Evolutionary conservation across 108 stramenopile genomes (phyloP), one percentile per base, ranked within the genome.

Genomic region (Nannochloropsis salina): DNA sequence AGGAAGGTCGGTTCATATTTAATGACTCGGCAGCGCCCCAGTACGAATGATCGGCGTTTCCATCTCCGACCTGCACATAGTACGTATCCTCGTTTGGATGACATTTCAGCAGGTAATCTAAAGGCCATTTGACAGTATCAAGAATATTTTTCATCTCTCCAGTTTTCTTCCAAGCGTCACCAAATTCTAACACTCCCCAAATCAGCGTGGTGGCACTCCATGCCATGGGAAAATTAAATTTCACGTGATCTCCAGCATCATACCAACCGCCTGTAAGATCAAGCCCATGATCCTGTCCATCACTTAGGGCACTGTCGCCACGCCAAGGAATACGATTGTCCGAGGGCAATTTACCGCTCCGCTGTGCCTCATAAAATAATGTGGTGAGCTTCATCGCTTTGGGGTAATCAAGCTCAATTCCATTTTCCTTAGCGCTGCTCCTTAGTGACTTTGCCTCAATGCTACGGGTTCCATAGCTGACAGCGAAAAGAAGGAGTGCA

Each of bases 1-100:
- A 74, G 61, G 61, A 74, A 74, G 61, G 61, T n/a, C 61, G 61
- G 61, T 74, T 74, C 61, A 74, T 74, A n/a, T 74, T 74, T n/a
- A 74, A n/a, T 3, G 61, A 74, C 61, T 74, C 61, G 8, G 61
- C 61, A 15, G 61, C 61, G 20, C 61, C 61, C 61, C 61, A 74
- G n/a, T n/a, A 74, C 61, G 15, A n/a, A 74, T 74, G 61, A 74
- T 74, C 61, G 15, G 61, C 61, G 4, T n/a, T n/a, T 74, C 61
- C 61, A 74, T 74, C 61, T 15, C 61, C 61, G 20, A 74, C 61
- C n/a, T 74, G 61, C 20, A 74, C 61, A 8, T 74, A 74, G 61
- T 74, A 74, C 2, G 61, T 74, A 74, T 74, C n/a, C 8, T 74
- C 61, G 61, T 74, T n/a, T n/a, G 61, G 61, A 74, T 74, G 61